Evolutionary conservation across 1,284 basidiomycete species (phyloP).

Genomic region (Anthracocystis panici-leucophaei): DNA sequence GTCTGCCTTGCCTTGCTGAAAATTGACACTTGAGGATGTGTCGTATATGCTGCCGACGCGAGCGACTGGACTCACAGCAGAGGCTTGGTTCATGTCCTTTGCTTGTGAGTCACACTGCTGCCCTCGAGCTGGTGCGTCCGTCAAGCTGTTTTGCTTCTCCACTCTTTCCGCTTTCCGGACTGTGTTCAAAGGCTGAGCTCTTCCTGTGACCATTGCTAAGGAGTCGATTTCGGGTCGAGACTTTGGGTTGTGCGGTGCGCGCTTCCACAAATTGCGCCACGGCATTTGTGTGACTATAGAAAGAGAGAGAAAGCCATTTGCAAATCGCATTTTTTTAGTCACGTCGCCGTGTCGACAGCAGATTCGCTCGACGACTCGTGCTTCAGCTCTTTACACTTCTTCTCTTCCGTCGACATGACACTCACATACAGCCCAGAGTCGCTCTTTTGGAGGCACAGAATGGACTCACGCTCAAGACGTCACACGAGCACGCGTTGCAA

Average conservation of each 20-base stretch:
- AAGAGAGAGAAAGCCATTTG: not conserved
- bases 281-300: slow-evolving; percentile 18
- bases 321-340: slow-evolving; percentile 2
- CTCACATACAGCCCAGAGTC: too few species aligned
- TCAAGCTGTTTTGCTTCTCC: not conserved
- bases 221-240: not conserved
- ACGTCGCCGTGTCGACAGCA: slow-evolving; percentile 31
- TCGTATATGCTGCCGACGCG: too few species aligned
- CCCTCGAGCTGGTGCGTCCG: not conserved
- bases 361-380: not conserved
- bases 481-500: too few species aligned
- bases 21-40: not conserved
- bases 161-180: not conserved
- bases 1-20: not conserved
- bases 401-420: not conserved
- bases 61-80: not conserved
- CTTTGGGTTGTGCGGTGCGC: slow-evolving; percentile 7
- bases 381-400: not conserved
- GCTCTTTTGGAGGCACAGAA: too few species aligned
- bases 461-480: too few species aligned
- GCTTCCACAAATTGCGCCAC: slow-evolving; percentile 9
- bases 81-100: not conserved
- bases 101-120: not conserved
- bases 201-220: not conserved
- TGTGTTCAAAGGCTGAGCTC: too few species aligned